Base-by-base conservation (phyloP, 2,329 filamentous ascomycete genomes). In the Aspergillus sp. region DNA sequence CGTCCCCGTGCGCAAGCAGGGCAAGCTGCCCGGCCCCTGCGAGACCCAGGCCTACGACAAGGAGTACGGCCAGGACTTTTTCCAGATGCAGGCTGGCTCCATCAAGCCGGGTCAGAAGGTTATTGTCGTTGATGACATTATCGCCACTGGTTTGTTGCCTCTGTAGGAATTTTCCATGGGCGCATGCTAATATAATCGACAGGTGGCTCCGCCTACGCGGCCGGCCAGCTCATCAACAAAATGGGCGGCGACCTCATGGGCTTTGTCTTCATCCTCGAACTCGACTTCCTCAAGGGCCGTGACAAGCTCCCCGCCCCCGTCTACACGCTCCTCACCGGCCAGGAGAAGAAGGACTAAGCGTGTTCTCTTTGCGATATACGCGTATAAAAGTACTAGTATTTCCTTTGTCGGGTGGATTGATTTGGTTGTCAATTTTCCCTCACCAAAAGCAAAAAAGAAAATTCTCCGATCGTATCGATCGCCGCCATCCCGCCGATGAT, bases 61-160 rank as follows among this genome's bases (percentile, higher is more conserved):
- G 82, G 94, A 99, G 76, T 99, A 99, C 69, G 94, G 94, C 58
- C 82, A 86, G 74, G 94, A 99, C 73, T 87, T 87, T 71, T 97
- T 99, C 79, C 90, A 97, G 81, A 95, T 99, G 80, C 94, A 99
- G 79, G 79, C 83, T 61, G 91, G 88, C 73, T 87, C 88, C 42
- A 87, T 99, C 66, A 87, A 88, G 76, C 81, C 84, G 47, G 92
- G 92, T 32, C 90, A 96, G 78, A 92, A 88, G 73, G 93, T 96
- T 53, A 78, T 99, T 57, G 83, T 99, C 60, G 91, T 99, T 29
- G 94, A 99, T 74, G 94, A 99, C 72, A 96, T 99, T 69, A 97
- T 99, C 77, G 94, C 94, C 52, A 99, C 94, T 60, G 93, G 93
- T 96, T 80, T 73, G 87, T 52, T 40, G 25, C 45, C 43, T 46